These are phyloP conservation scores for Kingdonia uniflora DNA, from an alignment of 164 flowering plant species.

Conservation along the genomic window DNA sequence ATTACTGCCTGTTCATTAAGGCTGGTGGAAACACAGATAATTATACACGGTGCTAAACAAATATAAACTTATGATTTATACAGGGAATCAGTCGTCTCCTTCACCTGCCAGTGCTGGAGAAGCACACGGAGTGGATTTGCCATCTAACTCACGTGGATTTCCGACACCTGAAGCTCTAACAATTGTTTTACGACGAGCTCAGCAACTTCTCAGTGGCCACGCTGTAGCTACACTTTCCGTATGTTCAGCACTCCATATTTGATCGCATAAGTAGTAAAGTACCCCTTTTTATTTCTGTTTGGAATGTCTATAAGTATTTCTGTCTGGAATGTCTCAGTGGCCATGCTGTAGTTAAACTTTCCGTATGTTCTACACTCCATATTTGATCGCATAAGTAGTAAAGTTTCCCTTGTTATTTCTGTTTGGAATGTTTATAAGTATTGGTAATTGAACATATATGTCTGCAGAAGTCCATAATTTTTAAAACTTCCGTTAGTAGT, in stretches of 20 bases:
- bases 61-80: conserved; percentile 1
- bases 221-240: conserved; percentile 49
- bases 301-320: no score
- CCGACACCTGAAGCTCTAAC: conserved; percentile 67
- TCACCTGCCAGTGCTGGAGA: conserved; percentile 22
- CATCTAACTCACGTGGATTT: conserved; percentile 45
- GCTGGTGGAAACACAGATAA: no score
- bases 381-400: not conserved
- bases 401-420: not conserved
- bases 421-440: not conserved
- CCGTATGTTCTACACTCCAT: conserved; percentile 16
- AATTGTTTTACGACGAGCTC: conserved; percentile 48
- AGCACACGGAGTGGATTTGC: conserved; percentile 27
- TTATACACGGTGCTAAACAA: no score
- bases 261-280: not conserved
- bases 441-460: no score
- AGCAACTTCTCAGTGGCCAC: conserved; percentile 55
- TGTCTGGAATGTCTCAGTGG: conserved; percentile 40
- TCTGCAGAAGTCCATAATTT: no score
- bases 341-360: conserved; percentile 43
- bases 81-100: conserved; percentile 42
- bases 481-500: no score
- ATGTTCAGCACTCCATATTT: not conserved
- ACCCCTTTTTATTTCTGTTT: not conserved
- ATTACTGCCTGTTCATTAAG: no score